Conservation (phyloP, 2,329 filamentous ascomycete species). For the Trichoderma simmonsii region DNA sequence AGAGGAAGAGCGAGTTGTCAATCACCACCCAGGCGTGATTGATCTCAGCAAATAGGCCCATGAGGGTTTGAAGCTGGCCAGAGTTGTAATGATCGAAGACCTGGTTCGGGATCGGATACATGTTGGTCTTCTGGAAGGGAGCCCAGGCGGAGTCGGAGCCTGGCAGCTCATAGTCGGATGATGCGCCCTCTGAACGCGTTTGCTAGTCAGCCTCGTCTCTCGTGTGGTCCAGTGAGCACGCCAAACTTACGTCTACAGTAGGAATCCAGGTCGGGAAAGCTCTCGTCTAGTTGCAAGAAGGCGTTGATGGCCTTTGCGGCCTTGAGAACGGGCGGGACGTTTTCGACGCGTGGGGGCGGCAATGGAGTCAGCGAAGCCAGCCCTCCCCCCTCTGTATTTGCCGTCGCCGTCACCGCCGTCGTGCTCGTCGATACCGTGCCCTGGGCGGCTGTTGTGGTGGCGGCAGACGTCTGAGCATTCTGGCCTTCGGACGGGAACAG, state of each 20-base stretch:
- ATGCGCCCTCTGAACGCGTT: slow-evolving; percentile 70
- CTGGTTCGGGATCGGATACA: slow-evolving; percentile 85
- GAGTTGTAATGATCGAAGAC: slow-evolving; percentile 92
- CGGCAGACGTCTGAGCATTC: slow-evolving; percentile 23
- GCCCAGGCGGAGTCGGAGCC: slow-evolving; percentile 68
- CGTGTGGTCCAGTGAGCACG: neutral
- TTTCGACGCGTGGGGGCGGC: slow-evolving; percentile 45
- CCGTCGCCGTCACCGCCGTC: slow-evolving; percentile 28
- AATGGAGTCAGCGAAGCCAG: slow-evolving; percentile 33
- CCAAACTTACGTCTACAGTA: slow-evolving; percentile 76
- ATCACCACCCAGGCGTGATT: slow-evolving; percentile 95
- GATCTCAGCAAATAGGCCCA: slow-evolving; percentile 93
- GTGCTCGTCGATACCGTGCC: slow-evolving; percentile 17
- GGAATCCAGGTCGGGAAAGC: slow-evolving; percentile 83
- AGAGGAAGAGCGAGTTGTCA: slow-evolving; percentile 92
- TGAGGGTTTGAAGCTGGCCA: slow-evolving; percentile 81
- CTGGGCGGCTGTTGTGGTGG: slow-evolving; percentile 11
- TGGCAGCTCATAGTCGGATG: slow-evolving; percentile 85
- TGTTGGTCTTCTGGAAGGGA: slow-evolving; percentile 83
- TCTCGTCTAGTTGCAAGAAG: slow-evolving; percentile 69
- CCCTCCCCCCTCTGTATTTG: slow-evolving; percentile 27
- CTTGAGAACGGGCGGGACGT: slow-evolving; percentile 68
- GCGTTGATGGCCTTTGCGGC: slow-evolving; percentile 82
- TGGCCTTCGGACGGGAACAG: slow-evolving; percentile 43
- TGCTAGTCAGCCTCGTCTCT: slow-evolving; percentile 25